Evolutionary conservation across 148 eudicot species (phyloP), one percentile per base, ranked within the genome.

Genomic region (Drosera capensis): DNA sequence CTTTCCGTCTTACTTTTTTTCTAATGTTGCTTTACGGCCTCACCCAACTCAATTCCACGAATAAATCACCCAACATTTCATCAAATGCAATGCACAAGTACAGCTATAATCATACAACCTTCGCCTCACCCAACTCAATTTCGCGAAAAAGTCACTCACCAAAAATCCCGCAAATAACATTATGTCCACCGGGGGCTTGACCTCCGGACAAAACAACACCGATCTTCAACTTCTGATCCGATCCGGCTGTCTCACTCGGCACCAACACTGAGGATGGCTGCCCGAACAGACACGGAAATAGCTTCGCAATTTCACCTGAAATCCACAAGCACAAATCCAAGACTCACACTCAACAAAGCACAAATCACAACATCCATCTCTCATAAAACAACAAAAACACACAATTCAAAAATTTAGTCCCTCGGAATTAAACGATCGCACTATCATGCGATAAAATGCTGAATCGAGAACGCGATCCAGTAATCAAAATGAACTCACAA

Each of bases 171-270:
- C 95, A 85, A 37, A 90, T 90, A 35, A 90, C 97, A 54, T 90
- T 90, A 75, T 90, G 97, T 15, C 97, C 97, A 55, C 97, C 97
- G 19, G 97, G 97, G 26, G 97, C 97, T 75, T 84, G 97, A 41
- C 97, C 95, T 46, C 97, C 95, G 0, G 97, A 90, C 57, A 90
- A 56, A 20, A 90, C 97, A 36, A 84, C 87, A 46, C 97, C 97
- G 12, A 90, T 78, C 63, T 84, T 90, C 73, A 90, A 64, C 53
- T 55, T 72, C 59, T 66, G 68, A 26, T 58, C 62, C 2, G 75
- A 57, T 2, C 54, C 40, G n/a, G 59, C 57, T 23, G 71, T 77
- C 18, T 46, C 79, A 9, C 77, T 70, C 0, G 95, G 85, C 40
- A 78, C 79, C 67, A 84, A 42, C 62, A 58, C 31, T 16, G 82